Percentiles rank a stretch among this genome's conserved stretches.
Evolutionary conservation across 768 basidiomycete species (phyloP).

Genomic region (Filobasidium wieringae): DNA sequence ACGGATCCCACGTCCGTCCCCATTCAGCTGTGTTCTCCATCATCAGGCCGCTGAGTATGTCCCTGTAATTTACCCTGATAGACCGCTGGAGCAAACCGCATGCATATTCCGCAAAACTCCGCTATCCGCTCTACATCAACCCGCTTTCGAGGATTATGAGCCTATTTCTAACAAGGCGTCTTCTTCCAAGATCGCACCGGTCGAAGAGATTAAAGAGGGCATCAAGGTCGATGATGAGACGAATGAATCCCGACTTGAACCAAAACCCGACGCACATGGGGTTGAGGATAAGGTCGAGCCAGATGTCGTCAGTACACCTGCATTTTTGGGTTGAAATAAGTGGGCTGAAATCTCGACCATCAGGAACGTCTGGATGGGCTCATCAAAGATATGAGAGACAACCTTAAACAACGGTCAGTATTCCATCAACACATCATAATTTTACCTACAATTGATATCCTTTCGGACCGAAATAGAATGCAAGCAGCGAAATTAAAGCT

Average conservation of each 20-base stretch:
- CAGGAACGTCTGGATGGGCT: constrained; percentile 50
- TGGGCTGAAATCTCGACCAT: neutral
- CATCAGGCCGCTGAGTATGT: neutral
- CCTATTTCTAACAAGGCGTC: constrained; percentile 15
- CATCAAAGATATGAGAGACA: constrained; percentile 45
- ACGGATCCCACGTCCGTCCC: constrained; percentile 25
- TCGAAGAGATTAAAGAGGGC: constrained; percentile 2
- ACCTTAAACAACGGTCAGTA: constrained; percentile 27
- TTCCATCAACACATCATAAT: neutral
- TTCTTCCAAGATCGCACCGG: neutral
- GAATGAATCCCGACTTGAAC: constrained; percentile 12
- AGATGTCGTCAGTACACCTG: too few species aligned
- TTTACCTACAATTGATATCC: neutral
- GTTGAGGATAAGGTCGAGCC: neutral
- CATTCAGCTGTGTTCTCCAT: neutral
- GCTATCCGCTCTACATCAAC: constrained; percentile 5
- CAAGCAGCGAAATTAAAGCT: constrained; percentile 51
- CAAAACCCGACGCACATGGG: constrained; percentile 13
- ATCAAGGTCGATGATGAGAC: constrained; percentile 11
- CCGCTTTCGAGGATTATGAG: constrained; percentile 12
- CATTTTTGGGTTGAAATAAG: too few species aligned
- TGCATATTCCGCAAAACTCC: constrained; percentile 32
- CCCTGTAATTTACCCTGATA: neutral
- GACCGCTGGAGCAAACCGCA: constrained; percentile 32
- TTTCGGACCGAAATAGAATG: constrained; percentile 26